Base-by-base conservation (phyloP, 805 yeast species). In the Starmerella bacillaris region DNA sequence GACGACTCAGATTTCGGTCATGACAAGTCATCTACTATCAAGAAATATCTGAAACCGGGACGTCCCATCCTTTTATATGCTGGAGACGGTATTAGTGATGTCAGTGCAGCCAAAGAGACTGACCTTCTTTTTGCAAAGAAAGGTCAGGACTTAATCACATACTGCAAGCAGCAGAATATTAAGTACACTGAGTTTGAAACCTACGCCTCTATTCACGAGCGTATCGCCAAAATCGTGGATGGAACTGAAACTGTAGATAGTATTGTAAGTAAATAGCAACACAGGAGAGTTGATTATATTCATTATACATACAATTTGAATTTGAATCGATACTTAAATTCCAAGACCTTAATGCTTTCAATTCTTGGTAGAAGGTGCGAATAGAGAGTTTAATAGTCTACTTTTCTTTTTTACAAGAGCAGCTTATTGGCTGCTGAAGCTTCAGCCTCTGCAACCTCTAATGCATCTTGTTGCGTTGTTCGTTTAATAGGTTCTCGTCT, bases 31-130 rank as follows among this genome's bases (percentile, higher is more conserved):
- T 65, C 69, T 37, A 76, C 89, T 20, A 86, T 89, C 48, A 65
- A 68, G 37, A 55, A 63, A 39, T 51, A 60, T 49, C 58, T 59
- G 17, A 37, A 44, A 34, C 54, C 49, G 5, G 50, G 56, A 16
- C 64, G 69, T 33, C 93, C 92, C 12, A 61, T 63, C 27, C 65
- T 82, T 47, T 80, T 86, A 55, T 89, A 89, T 63, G 79, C 93
- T 51, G 99, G 99, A 39, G 99, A 89, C 55, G 99, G 99, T 44
- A 94, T 89, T 21, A 75, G 92, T 31, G 99, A 89, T 56, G 63
- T 89, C 47, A 71, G 82, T 38, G 98, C 98, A 18, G 95, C 96
- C 18, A 75, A 78, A 51, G 94, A 89, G 57, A 83, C 98, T 27
- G 86, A 89, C 56, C 63, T 86, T 46, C 61, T 89, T 45, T 89